Evolutionary conservation across 2,329 filamentous ascomycete species (phyloP).

Genomic region (Lecanicillium sp.): DNA sequence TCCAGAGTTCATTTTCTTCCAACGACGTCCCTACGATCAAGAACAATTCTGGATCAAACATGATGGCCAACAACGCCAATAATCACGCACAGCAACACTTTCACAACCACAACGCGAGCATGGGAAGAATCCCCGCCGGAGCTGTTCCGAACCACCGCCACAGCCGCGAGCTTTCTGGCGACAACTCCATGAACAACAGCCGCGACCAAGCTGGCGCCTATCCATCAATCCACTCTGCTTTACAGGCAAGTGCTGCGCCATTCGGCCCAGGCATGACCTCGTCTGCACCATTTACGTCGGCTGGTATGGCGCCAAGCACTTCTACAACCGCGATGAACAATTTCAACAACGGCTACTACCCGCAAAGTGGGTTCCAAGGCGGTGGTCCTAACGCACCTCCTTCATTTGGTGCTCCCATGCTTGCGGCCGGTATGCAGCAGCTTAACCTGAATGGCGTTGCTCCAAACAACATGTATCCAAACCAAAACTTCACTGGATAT

Average conservation of each 20-base stretch:
- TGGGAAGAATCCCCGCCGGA: conserved; percentile 69
- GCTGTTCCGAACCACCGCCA: conserved; percentile 60
- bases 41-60: conserved; percentile 45
- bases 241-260: conserved; percentile 72
- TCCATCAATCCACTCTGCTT: conserved; percentile 58
- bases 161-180: conserved; percentile 61
- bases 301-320: conserved; percentile 16
- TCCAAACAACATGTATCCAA: conserved; percentile 39
- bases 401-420: conserved; percentile 39
- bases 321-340: conserved; percentile 16
- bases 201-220: conserved; percentile 41
- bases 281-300: conserved; percentile 18
- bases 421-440: conserved; percentile 61
- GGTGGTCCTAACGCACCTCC: conserved; percentile 1
- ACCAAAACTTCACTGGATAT: conserved; percentile 53
- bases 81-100: conserved; percentile 56
- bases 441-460: conserved; percentile 46
- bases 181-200: conserved; percentile 29
- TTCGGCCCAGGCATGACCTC: conserved; percentile 57
- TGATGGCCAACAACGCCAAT: conserved; percentile 39
- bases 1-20: conserved; percentile 84
- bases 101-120: conserved; percentile 74
- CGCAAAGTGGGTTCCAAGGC: conserved; percentile 18
- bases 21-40: conserved; percentile 85
- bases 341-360: conserved; percentile 24